Base-by-base conservation (phyloP, 441 rosid genomes). In the Dalechampia spathulata region DNA sequence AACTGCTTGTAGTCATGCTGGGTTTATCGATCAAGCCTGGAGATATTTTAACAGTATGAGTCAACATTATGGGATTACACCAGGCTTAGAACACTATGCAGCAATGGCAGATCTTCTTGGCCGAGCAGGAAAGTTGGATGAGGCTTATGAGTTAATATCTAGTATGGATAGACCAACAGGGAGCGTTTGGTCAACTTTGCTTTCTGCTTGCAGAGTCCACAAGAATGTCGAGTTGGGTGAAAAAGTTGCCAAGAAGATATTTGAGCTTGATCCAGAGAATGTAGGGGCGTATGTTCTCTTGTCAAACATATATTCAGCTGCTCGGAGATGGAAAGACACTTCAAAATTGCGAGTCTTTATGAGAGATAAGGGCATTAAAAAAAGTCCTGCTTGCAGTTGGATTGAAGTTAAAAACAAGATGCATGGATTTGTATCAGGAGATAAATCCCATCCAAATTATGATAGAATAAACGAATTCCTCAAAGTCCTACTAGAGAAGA, bases 371-470 rank as follows among this genome's bases (percentile, higher is more conserved):
- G 67, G 76, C 30, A 75, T 83, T 43, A 78, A 65, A 65, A 86
- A 83, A 69, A 66, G 27, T 27, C 57, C 68, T 17, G 89, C 68
- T 14, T 74, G 72, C 50, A 82, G 91, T 66, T 76, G 87, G 75
- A 70, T 83, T 49, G 81, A 71, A 68, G 69, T 87, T 15, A 87
- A 74, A 58, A 75, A 58, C 71, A 75, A 68, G 63, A 70, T 74
- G 19, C 90, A 85, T 62, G 75, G 79, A 49, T 90, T 90, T 55
- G 63, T 75, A 11, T 66, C 96, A 7, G 92, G 95, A 46, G 92
- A 85, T 63, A 75, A 66, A 63, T 85, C 95, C 13, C 92, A 87
- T 70, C 81, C 85, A 9, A 44, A 30, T 26, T 69, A 69, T 67
- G 58, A 61, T 7, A 64, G 75, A 57, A 80, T 87, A 57, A 59